These are phyloP conservation scores for Corniculantispora saksenae DNA, from an alignment of 2,329 filamentous ascomycete species.

Conservation along the genomic window DNA sequence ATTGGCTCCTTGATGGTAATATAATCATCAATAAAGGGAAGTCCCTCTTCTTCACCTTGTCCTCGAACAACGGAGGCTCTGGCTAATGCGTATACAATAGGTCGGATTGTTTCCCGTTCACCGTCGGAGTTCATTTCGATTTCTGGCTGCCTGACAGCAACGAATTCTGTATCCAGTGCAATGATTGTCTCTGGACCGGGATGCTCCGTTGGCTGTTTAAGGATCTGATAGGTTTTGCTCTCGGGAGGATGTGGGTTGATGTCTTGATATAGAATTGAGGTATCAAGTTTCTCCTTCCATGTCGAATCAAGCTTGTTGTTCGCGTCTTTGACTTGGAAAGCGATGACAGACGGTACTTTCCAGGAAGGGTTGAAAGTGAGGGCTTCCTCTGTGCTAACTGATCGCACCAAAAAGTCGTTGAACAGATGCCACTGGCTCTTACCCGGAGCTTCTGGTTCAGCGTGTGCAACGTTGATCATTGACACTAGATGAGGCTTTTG, in stretches of 20 bases:
- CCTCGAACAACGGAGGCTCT: conserved; percentile 88
- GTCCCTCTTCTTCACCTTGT: conserved; percentile 72
- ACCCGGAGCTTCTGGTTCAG: conserved; percentile 57
- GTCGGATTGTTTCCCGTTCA: conserved; percentile 85
- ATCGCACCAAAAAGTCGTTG: conserved; percentile 92
- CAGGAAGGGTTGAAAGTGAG: conserved; percentile 85
- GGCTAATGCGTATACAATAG: conserved; percentile 88
- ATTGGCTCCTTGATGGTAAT: conserved; percentile 88
- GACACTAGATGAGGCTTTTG: conserved; percentile 90
- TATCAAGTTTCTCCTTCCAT: conserved; percentile 86
- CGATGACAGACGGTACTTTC: conserved; percentile 88
- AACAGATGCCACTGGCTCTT: conserved; percentile 89
- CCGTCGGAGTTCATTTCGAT: conserved; percentile 96
- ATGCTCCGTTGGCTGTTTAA: conserved; percentile 61
- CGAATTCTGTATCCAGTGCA: conserved; percentile 94
- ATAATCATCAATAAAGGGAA: conserved; percentile 96
- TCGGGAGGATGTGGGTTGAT: conserved; percentile 42
- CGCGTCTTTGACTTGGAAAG: conserved; percentile 79
- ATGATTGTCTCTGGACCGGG: conserved; percentile 74
- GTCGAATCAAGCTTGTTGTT: conserved; percentile 81
- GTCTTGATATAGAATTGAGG: conserved; percentile 79
- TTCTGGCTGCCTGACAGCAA: conserved; percentile 87
- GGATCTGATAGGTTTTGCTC: conserved; percentile 59
- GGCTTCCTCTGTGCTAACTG: conserved; percentile 78
- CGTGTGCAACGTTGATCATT: conserved; percentile 78